Conservation (phyloP, 2,329 filamentous ascomycete species). For the Trichoderma semiorbis region DNA sequence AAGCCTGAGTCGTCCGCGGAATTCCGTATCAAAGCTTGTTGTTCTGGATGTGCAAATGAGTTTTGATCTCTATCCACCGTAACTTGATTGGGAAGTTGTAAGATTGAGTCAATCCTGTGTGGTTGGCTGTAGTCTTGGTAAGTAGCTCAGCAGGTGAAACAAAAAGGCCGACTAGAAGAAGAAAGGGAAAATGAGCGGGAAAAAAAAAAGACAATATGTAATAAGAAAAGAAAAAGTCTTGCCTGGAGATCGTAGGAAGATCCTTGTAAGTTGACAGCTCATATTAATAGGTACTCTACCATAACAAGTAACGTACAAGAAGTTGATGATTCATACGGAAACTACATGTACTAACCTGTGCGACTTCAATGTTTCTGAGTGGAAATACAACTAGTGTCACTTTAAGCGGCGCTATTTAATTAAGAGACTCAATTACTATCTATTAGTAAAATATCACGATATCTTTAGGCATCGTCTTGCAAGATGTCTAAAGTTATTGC, state of each 20-base stretch:
- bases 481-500: not conserved
- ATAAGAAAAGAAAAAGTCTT: not conserved
- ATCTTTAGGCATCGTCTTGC: not conserved
- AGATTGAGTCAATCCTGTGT: not conserved
- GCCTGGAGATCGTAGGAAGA: not conserved
- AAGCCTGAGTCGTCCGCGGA: not conserved
- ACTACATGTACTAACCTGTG: not conserved
- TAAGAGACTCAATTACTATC: not conserved
- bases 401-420: not conserved
- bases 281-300: not conserved
- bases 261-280: not conserved
- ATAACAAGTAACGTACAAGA: not conserved
- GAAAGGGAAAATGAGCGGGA: not conserved
- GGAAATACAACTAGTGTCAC: not conserved
- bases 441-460: not conserved
- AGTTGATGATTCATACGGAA: not conserved
- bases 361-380: not conserved
- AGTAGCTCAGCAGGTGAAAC: not conserved
- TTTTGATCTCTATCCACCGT: not conserved
- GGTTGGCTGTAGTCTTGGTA: not conserved
- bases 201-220: not conserved
- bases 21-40: not conserved
- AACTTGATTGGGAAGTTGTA: not conserved
- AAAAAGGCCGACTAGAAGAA: not conserved
- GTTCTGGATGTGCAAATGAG: not conserved